phyloP scores from a whole-genome alignment of 345 rosid species.

The Linum tenue region DNA sequence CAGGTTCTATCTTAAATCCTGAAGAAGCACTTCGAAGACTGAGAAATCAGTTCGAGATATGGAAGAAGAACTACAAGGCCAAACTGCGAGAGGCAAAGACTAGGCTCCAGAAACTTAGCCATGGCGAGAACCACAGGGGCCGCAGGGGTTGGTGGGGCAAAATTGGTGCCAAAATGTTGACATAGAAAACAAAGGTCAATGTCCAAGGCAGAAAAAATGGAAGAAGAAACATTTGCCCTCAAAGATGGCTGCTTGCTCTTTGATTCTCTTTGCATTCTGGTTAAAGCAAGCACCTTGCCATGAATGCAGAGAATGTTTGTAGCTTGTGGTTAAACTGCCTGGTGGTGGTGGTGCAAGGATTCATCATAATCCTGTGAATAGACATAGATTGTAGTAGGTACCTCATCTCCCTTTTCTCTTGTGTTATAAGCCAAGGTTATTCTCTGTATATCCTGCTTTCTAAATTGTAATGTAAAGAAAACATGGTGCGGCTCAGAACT shows the following conservation, averaged over 20 bases:
- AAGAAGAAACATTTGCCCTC: background rate
- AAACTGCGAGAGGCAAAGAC: slow-evolving; percentile 58
- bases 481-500: background rate
- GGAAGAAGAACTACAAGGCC: slow-evolving; percentile 85
- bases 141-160: slow-evolving; percentile 89
- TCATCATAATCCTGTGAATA: background rate
- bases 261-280: too few relatives aligned
- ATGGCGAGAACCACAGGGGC: slow-evolving; percentile 36
- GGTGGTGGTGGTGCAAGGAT: background rate
- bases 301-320: background rate
- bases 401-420: background rate
- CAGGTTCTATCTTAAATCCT: slow-evolving; percentile 31
- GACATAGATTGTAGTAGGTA: background rate
- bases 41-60: slow-evolving; percentile 55
- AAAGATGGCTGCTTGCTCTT: background rate
- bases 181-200: background rate
- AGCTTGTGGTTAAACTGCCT: background rate
- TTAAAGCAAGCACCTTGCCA: too few relatives aligned
- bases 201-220: background rate
- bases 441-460: background rate
- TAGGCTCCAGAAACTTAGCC: slow-evolving; percentile 51
- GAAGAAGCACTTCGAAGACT: slow-evolving; percentile 57
- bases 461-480: background rate
- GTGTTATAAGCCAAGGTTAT: background rate
- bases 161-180: slow-evolving; percentile 22